These are phyloP conservation scores for Pythium brassicae DNA, from an alignment of 352 stramenopile genomes.

Conservation along the genomic window DNA sequence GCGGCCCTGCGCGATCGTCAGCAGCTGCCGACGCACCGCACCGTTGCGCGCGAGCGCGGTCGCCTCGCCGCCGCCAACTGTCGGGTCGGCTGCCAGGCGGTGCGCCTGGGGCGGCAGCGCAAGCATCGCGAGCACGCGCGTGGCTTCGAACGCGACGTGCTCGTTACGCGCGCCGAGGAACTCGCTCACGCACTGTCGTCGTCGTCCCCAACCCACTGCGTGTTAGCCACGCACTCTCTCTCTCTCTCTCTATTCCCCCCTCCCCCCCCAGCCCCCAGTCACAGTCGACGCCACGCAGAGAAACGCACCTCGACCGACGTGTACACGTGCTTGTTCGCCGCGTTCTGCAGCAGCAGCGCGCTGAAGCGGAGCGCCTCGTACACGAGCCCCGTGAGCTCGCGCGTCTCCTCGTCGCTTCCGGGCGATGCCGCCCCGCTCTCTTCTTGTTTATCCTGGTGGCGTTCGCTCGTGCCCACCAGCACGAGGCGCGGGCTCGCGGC, in stretches of 20 bases:
- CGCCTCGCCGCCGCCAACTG: conserved; percentile 21
- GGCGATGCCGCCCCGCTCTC: not conserved
- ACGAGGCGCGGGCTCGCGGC: conserved; percentile 37
- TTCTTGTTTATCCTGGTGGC: not conserved
- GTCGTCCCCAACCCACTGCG: conserved; percentile 9
- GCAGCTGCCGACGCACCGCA: conserved; percentile 40
- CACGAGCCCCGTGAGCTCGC: conserved; percentile 45
- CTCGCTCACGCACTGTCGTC: conserved; percentile 13
- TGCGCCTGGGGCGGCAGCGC: conserved; percentile 63
- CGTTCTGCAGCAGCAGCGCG: conserved; percentile 74
- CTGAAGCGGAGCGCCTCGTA: conserved; percentile 73
- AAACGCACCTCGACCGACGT: conserved; percentile 41
- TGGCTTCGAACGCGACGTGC: conserved; percentile 60
- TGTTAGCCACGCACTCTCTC: not conserved
- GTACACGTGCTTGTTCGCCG: conserved; percentile 75
- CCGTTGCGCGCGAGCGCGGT: conserved; percentile 31
- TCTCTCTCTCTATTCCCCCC: no score
- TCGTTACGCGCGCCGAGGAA: conserved; percentile 69
- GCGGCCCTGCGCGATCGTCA: conserved; percentile 46
- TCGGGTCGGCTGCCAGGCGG: conserved; percentile 55
- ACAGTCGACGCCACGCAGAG: not conserved
- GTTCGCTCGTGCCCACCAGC: conserved; percentile 19
- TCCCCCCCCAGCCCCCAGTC: no score
- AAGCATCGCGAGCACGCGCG: conserved; percentile 69
- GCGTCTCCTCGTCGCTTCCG: conserved; percentile 17